These are phyloP conservation scores for Aspergillus affinis DNA, from an alignment of 495 filamentous ascomycete genomes.

Conservation along the genomic window DNA sequence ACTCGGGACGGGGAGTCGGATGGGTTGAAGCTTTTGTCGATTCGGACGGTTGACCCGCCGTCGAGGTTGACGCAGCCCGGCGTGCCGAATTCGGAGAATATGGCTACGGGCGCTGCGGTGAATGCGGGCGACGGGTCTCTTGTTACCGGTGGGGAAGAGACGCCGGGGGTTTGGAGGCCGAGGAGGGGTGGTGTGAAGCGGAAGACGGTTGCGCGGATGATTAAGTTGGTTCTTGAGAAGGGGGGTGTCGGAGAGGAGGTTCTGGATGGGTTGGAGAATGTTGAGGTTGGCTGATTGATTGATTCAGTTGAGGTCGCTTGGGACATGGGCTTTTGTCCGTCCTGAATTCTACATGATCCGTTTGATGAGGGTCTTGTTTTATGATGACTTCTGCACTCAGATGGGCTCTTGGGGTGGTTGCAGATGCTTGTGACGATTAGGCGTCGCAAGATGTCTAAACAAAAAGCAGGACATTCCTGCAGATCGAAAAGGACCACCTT, in stretches of 20 bases:
- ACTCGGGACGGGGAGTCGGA: constrained; percentile 35
- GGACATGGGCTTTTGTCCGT: background rate
- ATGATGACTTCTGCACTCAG: background rate
- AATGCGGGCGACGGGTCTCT: constrained; percentile 27
- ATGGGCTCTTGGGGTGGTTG: background rate
- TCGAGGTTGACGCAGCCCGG: constrained; percentile 69
- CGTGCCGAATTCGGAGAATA: constrained; percentile 66
- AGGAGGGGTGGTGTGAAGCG: constrained; percentile 74
- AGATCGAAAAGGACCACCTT: background rate
- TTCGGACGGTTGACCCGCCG: constrained; percentile 69
- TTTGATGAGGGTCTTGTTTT: background rate
- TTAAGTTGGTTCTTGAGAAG: constrained; percentile 61
- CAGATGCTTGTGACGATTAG: background rate
- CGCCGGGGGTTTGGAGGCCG: constrained; percentile 76
- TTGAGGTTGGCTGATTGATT: constrained; percentile 42
- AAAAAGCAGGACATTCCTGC: background rate
- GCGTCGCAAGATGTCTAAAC: no score
- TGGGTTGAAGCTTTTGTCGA: constrained; percentile 54
- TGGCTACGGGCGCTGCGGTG: constrained; percentile 53
- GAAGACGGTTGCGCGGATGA: constrained; percentile 62
- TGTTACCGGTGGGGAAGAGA: constrained; percentile 47
- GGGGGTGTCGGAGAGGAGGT: constrained; percentile 86
- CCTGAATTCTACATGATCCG: background rate
- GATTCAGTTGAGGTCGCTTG: background rate
- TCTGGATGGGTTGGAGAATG: constrained; percentile 68